phyloP scores from a whole-genome alignment of 495 filamentous ascomycete species.

The Emericellopsis terricola region DNA sequence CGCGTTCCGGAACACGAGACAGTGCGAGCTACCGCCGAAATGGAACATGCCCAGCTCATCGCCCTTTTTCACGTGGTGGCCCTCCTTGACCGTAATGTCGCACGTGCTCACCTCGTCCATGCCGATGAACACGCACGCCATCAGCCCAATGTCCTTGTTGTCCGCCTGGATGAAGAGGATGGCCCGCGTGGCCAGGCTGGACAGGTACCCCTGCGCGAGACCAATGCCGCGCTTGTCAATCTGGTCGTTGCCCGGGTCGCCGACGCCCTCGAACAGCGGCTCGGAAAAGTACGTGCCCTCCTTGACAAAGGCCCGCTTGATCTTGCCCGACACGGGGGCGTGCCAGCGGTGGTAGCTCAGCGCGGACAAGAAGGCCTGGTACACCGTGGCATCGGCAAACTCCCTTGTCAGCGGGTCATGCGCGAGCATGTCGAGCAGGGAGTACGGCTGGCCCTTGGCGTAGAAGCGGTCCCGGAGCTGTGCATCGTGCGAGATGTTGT shows the following conservation, averaged over 20 bases:
- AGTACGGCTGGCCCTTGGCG: constrained; percentile 52
- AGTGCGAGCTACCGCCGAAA: constrained; percentile 50
- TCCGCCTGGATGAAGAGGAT: constrained; percentile 54
- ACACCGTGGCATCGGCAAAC: constrained; percentile 44
- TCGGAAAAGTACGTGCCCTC: constrained; percentile 56
- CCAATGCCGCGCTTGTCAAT: constrained; percentile 17
- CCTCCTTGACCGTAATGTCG: constrained; percentile 43
- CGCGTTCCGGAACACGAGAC: constrained; percentile 35
- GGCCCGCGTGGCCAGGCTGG: constrained; percentile 37
- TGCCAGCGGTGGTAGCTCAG: constrained; percentile 59
- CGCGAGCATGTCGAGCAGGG: constrained; percentile 41
- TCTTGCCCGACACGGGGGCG: constrained; percentile 37
- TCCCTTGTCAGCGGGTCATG: constrained; percentile 27
- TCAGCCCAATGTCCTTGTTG: constrained; percentile 42
- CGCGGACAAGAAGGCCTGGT: constrained; percentile 48
- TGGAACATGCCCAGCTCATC: constrained; percentile 59
- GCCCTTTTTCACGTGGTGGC: constrained; percentile 43
- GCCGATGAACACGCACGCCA: constrained; percentile 46
- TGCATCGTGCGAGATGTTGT: constrained; percentile 21
- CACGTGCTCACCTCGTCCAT: constrained; percentile 59
- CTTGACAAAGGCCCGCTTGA: constrained; percentile 34
- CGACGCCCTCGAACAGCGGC: constrained; percentile 30
- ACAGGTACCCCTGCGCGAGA: constrained; percentile 39
- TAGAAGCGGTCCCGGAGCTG: constrained; percentile 40
- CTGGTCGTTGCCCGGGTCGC: constrained; percentile 6